These are phyloP conservation scores for Graphilbum ipis-grandicollis DNA, from an alignment of 2,329 filamentous ascomycete genomes.

Conservation along the genomic window DNA sequence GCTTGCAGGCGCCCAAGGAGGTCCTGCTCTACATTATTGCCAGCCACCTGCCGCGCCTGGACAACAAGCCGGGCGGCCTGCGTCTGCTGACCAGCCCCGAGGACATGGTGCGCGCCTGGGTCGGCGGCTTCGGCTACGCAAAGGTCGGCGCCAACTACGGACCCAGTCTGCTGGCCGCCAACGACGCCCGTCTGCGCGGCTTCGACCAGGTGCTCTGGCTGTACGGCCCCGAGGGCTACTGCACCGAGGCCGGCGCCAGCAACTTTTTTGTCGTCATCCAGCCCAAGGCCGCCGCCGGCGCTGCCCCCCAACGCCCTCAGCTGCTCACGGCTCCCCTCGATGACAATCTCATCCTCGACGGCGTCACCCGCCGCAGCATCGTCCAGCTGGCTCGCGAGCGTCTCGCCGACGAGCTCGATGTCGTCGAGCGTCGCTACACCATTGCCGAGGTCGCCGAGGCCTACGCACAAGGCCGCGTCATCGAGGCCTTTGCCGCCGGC, in stretches of 20 bases:
- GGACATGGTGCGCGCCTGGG: slow-evolving; percentile 82
- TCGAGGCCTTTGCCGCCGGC: slow-evolving; percentile 76
- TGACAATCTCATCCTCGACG: slow-evolving; percentile 71
- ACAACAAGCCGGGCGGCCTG: slow-evolving; percentile 38
- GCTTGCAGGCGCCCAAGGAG: slow-evolving; percentile 62
- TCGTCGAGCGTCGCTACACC: slow-evolving; percentile 69
- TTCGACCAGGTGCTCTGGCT: slow-evolving; percentile 92
- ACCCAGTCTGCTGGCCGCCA: slow-evolving; percentile 61
- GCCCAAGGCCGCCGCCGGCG: slow-evolving; percentile 32
- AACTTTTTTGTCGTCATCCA: slow-evolving; percentile 85
- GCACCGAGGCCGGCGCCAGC: slow-evolving; percentile 80
- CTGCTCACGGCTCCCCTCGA: slow-evolving; percentile 72
- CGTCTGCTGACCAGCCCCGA: slow-evolving; percentile 62
- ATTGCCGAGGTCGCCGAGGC: slow-evolving; percentile 65
- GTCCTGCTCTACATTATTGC: slow-evolving; percentile 80
- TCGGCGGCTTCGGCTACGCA: slow-evolving; percentile 78
- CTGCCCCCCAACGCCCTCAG: slow-evolving; percentile 36
- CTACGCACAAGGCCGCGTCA: slow-evolving; percentile 52
- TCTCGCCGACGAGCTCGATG: slow-evolving; percentile 40
- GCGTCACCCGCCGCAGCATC: slow-evolving; percentile 70
- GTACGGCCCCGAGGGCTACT: slow-evolving; percentile 57
- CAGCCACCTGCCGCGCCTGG: slow-evolving; percentile 41
- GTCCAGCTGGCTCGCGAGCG: slow-evolving; percentile 53
- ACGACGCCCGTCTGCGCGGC: slow-evolving; percentile 53
- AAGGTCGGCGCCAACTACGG: slow-evolving; percentile 94